Evolutionary conservation across 192 early-diverging fungal genomes (phyloP), one percentile per base, ranked within the genome.

Genomic region (Geranomyces michiganensis): DNA sequence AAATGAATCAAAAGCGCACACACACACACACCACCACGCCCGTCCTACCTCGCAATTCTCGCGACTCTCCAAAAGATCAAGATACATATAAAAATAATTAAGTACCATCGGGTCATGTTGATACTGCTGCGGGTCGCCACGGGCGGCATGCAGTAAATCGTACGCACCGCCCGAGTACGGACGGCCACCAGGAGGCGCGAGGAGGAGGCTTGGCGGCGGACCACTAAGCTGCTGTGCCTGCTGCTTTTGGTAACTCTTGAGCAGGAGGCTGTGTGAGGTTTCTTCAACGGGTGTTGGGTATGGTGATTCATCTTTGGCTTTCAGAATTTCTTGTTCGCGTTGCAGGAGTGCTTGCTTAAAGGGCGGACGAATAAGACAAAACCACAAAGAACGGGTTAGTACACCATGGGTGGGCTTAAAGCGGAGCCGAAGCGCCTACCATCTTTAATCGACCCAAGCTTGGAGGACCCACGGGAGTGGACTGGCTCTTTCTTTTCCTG

Each of bases 231-330:
- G 60, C 22, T 59, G 56, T 26, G 36, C 13, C 63, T 44, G 41
- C 21, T 65, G 63, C 24, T 47, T n/a, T 45, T 44, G 56, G 36
- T 61, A 48, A 33, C 24, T 55, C 59, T 72, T 72, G 15, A 72
- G 46, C 6, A 72, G 70, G 2, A 72, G 62, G 45, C 47, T 48
- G 12, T 72, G 43, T 15, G 70, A 62, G 8, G 70, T 64, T 31
- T 72, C 70, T 33, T 72, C 70, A 30, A 72, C 49, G 22, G 70
- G 70, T 1, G 70, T 72, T 30, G 70, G 70, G 61, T 72, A 72
- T 0, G 70, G 70, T 7, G 70, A 48, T 49, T 64, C 61, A 33
- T 72, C 70, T 64, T 72, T 72, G 1, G 60, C 61, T 27, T 64
- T 62, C 6, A 72, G 46, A 4, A 64, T 72, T 29, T 72, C 70